Evolutionary conservation across 169 alveolate species (phyloP).

Genomic region (Plasmodium inui): DNA sequence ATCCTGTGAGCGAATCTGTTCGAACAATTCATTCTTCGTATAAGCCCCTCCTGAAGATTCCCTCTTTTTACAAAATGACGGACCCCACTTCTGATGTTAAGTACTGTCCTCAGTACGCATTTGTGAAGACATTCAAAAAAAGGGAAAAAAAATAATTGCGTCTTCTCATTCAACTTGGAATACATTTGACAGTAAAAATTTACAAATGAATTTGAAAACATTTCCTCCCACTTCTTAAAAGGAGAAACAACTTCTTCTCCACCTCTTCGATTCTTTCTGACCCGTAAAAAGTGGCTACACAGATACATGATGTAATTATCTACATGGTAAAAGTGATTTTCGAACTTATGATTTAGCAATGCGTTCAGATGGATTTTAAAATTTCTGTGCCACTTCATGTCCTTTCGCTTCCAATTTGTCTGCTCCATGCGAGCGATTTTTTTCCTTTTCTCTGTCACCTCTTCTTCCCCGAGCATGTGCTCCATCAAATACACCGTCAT

Average conservation of each 20-base stretch:
- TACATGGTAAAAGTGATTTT: slow-evolving; percentile 40
- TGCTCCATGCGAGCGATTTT: neutral
- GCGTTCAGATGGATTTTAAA: slow-evolving; percentile 15
- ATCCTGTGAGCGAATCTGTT: slow-evolving; percentile 3
- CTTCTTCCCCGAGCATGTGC: slow-evolving; percentile 11
- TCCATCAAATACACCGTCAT: slow-evolving; percentile 26
- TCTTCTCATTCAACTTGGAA: slow-evolving; percentile 18
- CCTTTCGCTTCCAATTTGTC: neutral
- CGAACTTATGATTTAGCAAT: slow-evolving; percentile 41
- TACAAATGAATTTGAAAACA: slow-evolving; percentile 28
- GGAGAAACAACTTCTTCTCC: neutral
- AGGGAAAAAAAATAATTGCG: slow-evolving; percentile 44
- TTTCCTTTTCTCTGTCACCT: neutral
- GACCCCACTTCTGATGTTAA: neutral
- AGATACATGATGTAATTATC: slow-evolving; percentile 38
- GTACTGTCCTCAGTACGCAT: slow-evolving; percentile 16
- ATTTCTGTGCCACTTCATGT: neutral
- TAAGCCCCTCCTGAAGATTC: neutral
- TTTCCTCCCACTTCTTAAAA: slow-evolving; percentile 7
- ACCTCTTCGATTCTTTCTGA: neutral
- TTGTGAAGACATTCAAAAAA: slow-evolving; percentile 41
- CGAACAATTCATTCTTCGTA: neutral
- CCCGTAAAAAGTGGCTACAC: slow-evolving; percentile 42
- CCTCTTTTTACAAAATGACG: neutral
- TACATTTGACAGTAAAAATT: slow-evolving; percentile 54